Base-by-base conservation (phyloP, 805 yeast genomes). In the Candida boleticola region DNA sequence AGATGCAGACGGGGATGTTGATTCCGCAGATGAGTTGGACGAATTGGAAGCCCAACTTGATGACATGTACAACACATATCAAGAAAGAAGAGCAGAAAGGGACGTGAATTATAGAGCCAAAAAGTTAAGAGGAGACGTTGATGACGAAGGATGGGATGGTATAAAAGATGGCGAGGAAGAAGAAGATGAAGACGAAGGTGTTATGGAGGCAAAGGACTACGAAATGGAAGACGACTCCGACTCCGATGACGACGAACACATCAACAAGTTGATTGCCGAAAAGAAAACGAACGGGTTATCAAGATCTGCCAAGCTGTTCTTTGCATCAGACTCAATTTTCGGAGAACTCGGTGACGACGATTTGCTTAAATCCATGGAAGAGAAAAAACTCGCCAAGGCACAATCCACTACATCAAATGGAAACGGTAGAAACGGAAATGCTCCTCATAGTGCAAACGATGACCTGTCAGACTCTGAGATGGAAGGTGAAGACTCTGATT, bases 11-110 rank as follows among this genome's bases (percentile, higher is more conserved):
- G 61, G 43, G 13, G 61, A 51, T 22, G 51, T 47, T 19, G 62
- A 67, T 49, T 59, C 71, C 20, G 82, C 63, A 3, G 85, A 76
- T 20, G 83, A 79, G 50, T 57, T 70, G 7, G 90, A 66, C 55
- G 79, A 76, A 48, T 74, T 93, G 44, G 99, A 90, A 56, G 80
- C 77, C 7, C 86, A 89, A 65, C 73, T 93, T 44, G 89, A 90
- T 59, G 75, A 73, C 45, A 87, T 89, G 96, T 90, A 90, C 58
- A 67, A 71, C 39, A 71, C 76, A 30, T 89, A 79, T 60, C 87
- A 87, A 58, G 76, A 79, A 46, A 68, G 79, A 51, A 77, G 72
- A 58, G 73, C 85, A 23, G 89, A 85, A 58, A 76, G 78, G 51
- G 84, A 83, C 60, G 82, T 89, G 7, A 83, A 78, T 37, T 74